These are phyloP conservation scores for Cryphonectria carpinicola DNA, from an alignment of 2,329 filamentous ascomycete genomes.

Conservation along the genomic window DNA sequence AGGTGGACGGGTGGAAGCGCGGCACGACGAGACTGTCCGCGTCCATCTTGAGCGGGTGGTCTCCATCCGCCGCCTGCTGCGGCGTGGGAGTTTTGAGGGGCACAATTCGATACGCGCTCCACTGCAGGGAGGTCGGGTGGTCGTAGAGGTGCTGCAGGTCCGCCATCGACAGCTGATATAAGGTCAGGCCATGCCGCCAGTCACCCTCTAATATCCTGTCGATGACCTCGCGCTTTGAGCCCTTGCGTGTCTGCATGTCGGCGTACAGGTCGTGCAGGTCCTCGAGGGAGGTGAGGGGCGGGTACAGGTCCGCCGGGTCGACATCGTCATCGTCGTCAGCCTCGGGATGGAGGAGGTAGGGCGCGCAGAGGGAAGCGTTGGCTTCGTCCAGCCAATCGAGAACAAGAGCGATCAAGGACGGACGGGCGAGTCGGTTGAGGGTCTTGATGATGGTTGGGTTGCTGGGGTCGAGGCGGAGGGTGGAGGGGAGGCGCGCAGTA, in stretches of 20 bases:
- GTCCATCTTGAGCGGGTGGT: slow-evolving; percentile 47
- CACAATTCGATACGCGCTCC: slow-evolving; percentile 65
- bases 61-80: slow-evolving; percentile 40
- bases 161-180: slow-evolving; percentile 72
- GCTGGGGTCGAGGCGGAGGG: slow-evolving; percentile 67
- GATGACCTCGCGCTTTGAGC: slow-evolving; percentile 65
- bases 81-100: slow-evolving; percentile 48
- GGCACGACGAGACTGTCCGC: slow-evolving; percentile 58
- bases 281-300: slow-evolving; percentile 65
- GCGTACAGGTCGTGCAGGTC: slow-evolving; percentile 69
- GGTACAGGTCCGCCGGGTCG: slow-evolving; percentile 69
- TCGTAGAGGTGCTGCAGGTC: slow-evolving; percentile 69
- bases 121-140: slow-evolving; percentile 65
- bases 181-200: slow-evolving; percentile 66
- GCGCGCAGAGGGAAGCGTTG: slow-evolving; percentile 62
- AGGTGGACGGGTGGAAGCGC: slow-evolving; percentile 79
- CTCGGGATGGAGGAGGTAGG: slow-evolving; percentile 53
- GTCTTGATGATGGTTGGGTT: slow-evolving; percentile 68
- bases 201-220: slow-evolving; percentile 70
- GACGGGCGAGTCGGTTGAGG: slow-evolving; percentile 71
- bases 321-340: slow-evolving; percentile 51
- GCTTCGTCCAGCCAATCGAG: slow-evolving; percentile 77
- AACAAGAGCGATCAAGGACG: slow-evolving; percentile 71
- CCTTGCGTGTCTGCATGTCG: slow-evolving; percentile 62
- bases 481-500: slow-evolving; percentile 71